phyloP scores from a whole-genome alignment of 2,329 filamentous ascomycete species.

The Lecanicillium sp. region DNA sequence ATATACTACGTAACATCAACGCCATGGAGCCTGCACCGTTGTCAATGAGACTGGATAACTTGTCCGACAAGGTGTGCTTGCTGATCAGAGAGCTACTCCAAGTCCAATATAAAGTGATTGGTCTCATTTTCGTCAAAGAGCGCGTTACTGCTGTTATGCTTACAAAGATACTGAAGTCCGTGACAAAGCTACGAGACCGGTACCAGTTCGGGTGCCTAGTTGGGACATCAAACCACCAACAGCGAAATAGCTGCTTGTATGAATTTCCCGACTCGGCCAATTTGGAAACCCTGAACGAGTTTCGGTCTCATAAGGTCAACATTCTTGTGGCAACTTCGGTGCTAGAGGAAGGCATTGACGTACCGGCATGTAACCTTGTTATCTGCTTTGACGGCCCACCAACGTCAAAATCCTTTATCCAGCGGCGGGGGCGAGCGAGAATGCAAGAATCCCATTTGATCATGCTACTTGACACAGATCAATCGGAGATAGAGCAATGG shows the following conservation, averaged over 20 bases:
- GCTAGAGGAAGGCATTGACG: conserved; percentile 59
- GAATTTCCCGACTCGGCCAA: conserved; percentile 24
- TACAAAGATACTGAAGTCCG: conserved; percentile 43
- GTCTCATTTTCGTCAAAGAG: conserved; percentile 63
- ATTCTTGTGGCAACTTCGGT: conserved; percentile 56
- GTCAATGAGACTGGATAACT: conserved; percentile 13
- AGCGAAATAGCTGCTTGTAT: conserved; percentile 30
- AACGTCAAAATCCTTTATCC: conserved; percentile 48
- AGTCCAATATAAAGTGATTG: conserved; percentile 32
- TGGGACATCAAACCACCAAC: conserved; percentile 35
- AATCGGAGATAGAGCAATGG: conserved; percentile 41
- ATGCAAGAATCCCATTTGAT: conserved; percentile 41
- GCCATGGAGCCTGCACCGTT: conserved; percentile 8
- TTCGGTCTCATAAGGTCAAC: conserved; percentile 45
- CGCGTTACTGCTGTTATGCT: conserved; percentile 53
- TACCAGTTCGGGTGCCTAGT: conserved; percentile 47
- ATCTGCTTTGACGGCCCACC: conserved; percentile 43
- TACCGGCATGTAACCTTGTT: conserved; percentile 54
- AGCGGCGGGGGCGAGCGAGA: conserved; percentile 44
- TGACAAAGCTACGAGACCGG: conserved; percentile 34
- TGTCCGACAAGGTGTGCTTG: conserved; percentile 49
- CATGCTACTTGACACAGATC: conserved; percentile 30
- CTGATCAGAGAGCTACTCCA: conserved; percentile 46
- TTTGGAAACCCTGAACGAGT: conserved; percentile 30
- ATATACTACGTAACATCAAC: conserved; percentile 32